These are phyloP conservation scores for Trichosporon sp. DNA, from an alignment of 1,284 basidiomycete species.

Conservation along the genomic window DNA sequence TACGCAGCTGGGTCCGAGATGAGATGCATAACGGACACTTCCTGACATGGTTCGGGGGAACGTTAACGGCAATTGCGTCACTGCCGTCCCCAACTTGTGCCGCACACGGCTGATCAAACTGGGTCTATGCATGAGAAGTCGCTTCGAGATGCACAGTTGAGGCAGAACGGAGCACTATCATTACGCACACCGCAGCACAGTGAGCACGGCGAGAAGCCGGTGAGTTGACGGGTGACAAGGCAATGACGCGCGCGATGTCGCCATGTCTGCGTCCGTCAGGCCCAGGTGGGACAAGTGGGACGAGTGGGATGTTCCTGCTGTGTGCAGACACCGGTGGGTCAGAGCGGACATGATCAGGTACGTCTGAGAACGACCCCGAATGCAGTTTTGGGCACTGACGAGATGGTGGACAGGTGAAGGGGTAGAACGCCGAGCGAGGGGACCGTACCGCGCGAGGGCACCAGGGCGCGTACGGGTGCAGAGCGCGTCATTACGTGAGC, in stretches of 20 bases:
- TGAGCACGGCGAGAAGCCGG: background rate
- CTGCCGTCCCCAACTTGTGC: background rate
- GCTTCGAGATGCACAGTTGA: background rate
- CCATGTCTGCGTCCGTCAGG: background rate
- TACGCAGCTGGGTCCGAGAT: background rate
- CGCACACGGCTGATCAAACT: too few species aligned
- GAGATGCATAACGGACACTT: background rate
- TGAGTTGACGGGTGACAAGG: background rate
- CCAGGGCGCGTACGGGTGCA: background rate
- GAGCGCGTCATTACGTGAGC: conserved; percentile 10
- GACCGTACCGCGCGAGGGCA: background rate
- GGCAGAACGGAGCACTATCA: background rate
- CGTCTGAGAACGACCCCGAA: background rate
- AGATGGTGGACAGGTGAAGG: background rate
- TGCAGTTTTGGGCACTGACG: background rate
- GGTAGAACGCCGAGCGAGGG: background rate
- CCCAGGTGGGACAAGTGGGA: background rate
- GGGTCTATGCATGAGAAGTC: background rate
- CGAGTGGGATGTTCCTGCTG: background rate
- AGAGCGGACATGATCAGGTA: background rate
- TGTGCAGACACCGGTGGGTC: too few species aligned
- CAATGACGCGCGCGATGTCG: background rate
- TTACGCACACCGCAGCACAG: too few species aligned
- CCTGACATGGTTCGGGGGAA: background rate
- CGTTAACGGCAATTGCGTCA: background rate